Base-by-base conservation (phyloP, 1,284 basidiomycete species). In the Mycosarcoma maydis region DNA sequence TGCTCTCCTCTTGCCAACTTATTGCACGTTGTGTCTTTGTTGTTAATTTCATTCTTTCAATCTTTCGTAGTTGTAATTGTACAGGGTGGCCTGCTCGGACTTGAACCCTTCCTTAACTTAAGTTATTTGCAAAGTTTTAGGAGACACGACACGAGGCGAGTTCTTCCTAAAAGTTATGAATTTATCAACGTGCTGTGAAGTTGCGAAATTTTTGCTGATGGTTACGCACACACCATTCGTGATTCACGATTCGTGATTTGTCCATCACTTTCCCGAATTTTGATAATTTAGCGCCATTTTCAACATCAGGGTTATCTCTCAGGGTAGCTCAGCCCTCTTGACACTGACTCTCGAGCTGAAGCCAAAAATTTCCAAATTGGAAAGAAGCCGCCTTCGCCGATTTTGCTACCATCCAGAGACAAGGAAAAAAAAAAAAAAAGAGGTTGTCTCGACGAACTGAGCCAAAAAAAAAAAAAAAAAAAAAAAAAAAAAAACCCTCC, bases 181-280 rank as follows among this genome's bases (percentile, higher is more conserved):
- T 47, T 38, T 36, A 47, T 9, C 19, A 29, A 16, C 6, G 46
- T 29, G 27, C 19, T 48, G 13, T 39, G 36, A n/a, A 29, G 22
- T 40, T 29, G 46, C 37, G 46, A 39, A 48, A 39, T 48, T 48
- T 48, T 48, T 17, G 2, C 13, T 6, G 7, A 22, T 11, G 11
- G 17, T 39, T 29, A 14, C 17, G 36, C 45, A 26, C 22, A 23
- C 22, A 13, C 10, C 17, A n/a, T n/a, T n/a, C n/a, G n/a, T n/a
- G n/a, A n/a, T n/a, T n/a, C n/a, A n/a, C n/a, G n/a, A n/a, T n/a
- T n/a, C n/a, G n/a, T n/a, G n/a, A n/a, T n/a, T n/a, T n/a, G n/a
- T n/a, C 16, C 16, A 19, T 9, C 3, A 7, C 19, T 20, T 37
- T 19, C 36, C 19, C 4, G 19, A 37, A 37, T 34, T n/a, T 34